Percentiles rank a stretch among this genome's conserved stretches.
These are phyloP conservation scores for Thymus mandschuricus DNA, from an alignment of 257 asterid species.

Conservation along the genomic window DNA sequence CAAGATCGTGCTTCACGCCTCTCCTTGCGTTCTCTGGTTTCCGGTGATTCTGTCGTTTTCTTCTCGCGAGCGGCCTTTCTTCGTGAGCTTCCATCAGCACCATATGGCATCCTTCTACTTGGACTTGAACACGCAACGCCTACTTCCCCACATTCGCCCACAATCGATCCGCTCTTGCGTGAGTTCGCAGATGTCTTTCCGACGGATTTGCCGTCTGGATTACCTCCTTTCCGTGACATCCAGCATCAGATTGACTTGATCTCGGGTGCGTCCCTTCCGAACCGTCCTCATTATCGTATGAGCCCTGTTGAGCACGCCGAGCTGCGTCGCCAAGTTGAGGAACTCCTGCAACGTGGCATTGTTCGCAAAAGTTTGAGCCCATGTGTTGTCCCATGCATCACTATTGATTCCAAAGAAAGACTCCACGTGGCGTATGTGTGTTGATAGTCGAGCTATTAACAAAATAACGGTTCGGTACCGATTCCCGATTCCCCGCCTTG, in stretches of 20 bases:
- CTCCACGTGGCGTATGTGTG: background rate
- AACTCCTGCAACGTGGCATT: background rate
- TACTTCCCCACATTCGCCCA: background rate
- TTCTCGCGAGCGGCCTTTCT: background rate
- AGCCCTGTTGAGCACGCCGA: background rate
- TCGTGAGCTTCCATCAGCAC: background rate
- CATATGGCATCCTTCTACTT: too few relatives aligned
- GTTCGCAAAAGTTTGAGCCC: background rate
- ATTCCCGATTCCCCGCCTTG: background rate
- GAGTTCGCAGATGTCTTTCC: background rate
- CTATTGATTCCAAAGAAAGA: background rate
- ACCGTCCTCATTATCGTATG: slow-evolving; percentile 3
- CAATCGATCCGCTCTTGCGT: background rate
- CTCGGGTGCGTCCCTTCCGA: background rate
- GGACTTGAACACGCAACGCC: background rate
- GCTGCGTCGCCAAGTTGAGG: background rate
- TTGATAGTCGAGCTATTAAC: background rate
- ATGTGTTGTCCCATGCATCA: background rate
- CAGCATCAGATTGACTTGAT: background rate
- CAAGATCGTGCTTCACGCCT: background rate
- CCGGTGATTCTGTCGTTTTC: background rate
- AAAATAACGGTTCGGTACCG: background rate
- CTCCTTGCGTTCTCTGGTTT: background rate
- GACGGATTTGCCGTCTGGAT: background rate
- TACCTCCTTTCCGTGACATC: background rate